phyloP scores from a whole-genome alignment of 805 yeast species.

The Cephaloascus albidus region DNA sequence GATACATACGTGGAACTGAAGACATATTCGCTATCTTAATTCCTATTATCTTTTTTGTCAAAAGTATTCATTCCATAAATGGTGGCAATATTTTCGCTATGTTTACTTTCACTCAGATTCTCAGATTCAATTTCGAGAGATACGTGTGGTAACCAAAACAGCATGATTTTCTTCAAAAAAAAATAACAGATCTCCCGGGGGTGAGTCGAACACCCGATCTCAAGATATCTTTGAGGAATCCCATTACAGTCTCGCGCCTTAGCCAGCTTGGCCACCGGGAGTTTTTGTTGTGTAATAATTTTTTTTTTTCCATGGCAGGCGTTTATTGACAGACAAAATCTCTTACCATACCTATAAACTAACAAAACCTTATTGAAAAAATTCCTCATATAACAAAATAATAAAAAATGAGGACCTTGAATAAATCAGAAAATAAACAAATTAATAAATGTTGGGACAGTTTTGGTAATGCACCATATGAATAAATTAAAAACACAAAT shows the following conservation, averaged over 20 bases:
- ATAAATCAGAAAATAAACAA: no score
- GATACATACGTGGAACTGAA: not conserved
- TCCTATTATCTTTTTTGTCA: no score
- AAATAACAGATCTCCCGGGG: constrained; percentile 10
- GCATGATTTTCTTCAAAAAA: not conserved
- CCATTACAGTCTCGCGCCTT: constrained; percentile 16
- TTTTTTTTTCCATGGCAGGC: not conserved
- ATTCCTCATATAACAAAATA: no score
- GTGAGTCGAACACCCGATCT: constrained; percentile 16
- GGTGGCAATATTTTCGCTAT: not conserved
- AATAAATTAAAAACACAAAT: no score
- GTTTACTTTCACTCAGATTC: no score
- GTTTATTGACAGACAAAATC: no score
- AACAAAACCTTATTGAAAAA: no score
- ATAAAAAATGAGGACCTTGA: no score
- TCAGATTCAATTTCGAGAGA: not conserved
- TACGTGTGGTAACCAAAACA: not conserved
- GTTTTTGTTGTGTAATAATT: not conserved
- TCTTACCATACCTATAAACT: no score
- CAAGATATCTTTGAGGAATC: constrained; percentile 9
- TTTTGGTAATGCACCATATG: no score
- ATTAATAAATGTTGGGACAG: no score
- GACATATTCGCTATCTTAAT: not conserved
- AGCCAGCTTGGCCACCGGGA: constrained; percentile 16
- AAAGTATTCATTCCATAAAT: not conserved